Conservation (phyloP, 768 basidiomycete species). For the Fomitopsis pulvina region DNA sequence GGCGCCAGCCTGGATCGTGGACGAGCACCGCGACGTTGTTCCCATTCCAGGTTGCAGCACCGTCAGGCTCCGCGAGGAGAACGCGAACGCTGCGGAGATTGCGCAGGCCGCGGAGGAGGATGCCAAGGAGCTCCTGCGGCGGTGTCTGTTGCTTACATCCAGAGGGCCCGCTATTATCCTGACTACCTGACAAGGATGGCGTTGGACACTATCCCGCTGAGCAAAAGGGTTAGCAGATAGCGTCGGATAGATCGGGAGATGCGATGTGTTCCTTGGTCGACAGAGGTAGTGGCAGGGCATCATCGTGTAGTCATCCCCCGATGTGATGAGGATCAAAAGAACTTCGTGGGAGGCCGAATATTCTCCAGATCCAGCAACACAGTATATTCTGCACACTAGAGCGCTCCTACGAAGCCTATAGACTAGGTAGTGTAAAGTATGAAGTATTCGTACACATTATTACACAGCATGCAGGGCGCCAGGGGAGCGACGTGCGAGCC, state of each 20-base stretch:
- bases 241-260: neutral
- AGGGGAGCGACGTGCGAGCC: slow-evolving; percentile 3
- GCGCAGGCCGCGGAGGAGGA: neutral
- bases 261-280: neutral
- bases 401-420: slow-evolving; percentile 5
- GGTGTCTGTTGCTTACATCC: neutral
- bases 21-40: slow-evolving; percentile 13
- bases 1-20: slow-evolving; percentile 24
- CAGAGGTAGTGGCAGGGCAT: neutral
- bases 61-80: neutral
- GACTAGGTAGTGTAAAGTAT: slow-evolving; percentile 5
- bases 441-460: slow-evolving; percentile 17
- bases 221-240: neutral
- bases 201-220: neutral
- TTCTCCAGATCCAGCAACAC: neutral
- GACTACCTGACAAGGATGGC: neutral
- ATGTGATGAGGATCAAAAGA: neutral
- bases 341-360: too few relatives aligned
- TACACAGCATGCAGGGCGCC: slow-evolving; percentile 5
- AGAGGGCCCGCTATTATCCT: neutral
- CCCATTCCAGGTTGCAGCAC: slow-evolving; percentile 2
- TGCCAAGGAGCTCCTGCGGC: neutral
- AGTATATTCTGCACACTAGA: neutral
- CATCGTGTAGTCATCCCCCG: neutral
- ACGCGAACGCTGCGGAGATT: slow-evolving; percentile 3